Evolutionary conservation across 768 basidiomycete species (phyloP).

Genomic region (Tricholoma furcatifolium): DNA sequence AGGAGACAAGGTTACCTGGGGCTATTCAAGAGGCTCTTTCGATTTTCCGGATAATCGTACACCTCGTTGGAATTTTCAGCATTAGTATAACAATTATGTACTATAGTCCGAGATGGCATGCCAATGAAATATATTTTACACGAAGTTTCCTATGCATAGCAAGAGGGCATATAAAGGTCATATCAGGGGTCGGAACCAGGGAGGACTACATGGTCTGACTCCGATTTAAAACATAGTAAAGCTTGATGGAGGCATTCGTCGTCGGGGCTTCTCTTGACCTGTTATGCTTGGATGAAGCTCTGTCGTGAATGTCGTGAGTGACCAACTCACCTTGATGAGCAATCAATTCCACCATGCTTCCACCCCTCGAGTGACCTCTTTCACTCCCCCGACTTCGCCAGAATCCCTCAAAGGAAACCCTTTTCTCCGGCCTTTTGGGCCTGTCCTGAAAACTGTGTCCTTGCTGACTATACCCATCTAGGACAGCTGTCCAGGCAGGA

Average conservation of each 20-base stretch:
- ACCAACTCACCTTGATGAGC: conserved; percentile 1
- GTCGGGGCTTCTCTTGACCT: conserved; percentile 9
- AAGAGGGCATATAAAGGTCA: too few relatives aligned
- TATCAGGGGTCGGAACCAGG: too few relatives aligned
- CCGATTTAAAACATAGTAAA: conserved; percentile 11
- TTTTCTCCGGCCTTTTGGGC: conserved; percentile 24
- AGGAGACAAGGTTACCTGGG: neutral
- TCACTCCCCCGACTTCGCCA: conserved; percentile 28
- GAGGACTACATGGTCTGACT: too few relatives aligned
- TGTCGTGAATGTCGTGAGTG: too few relatives aligned
- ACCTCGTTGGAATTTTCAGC: neutral
- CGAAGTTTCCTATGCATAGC: too few relatives aligned
- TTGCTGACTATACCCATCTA: conserved; percentile 26
- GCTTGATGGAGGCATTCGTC: conserved; percentile 12
- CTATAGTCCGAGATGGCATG: too few relatives aligned
- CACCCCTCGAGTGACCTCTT: conserved; percentile 6
- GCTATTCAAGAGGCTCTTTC: conserved; percentile 7
- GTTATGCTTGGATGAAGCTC: neutral
- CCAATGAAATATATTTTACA: neutral
- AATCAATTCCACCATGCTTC: conserved; percentile 1
- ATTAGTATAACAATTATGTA: too few relatives aligned
- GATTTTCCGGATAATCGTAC: conserved; percentile 1
- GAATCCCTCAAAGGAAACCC: conserved; percentile 31
- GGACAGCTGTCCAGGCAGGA: conserved; percentile 47
- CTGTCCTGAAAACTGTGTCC: conserved; percentile 6